A percentile compares a stretch with the other conserved stretches of the same genome.
phyloP scores from a whole-genome alignment of 2,329 filamentous ascomycete genomes.

The Curvularia eragrostidis region DNA sequence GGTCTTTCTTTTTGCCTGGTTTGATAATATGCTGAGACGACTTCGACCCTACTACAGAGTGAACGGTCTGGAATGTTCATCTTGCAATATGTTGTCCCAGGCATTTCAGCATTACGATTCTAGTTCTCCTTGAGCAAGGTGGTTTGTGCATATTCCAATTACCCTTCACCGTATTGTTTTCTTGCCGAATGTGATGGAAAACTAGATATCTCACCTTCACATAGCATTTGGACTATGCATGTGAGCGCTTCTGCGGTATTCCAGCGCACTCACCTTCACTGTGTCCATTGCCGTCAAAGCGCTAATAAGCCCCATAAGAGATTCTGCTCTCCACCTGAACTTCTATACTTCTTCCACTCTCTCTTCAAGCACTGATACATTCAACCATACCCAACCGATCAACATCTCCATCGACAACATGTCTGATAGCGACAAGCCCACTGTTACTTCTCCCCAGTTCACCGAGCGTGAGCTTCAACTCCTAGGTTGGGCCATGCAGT shows the following conservation, averaged over 20 bases:
- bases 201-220: slow-evolving; percentile 8
- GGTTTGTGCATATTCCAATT: not conserved
- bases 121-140: not conserved
- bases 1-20: not conserved
- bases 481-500: slow-evolving; percentile 48
- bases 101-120: not conserved
- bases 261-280: slow-evolving; percentile 24
- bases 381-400: slow-evolving; percentile 1
- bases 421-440: slow-evolving; percentile 34
- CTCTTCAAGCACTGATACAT: not conserved
- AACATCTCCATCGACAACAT: slow-evolving; percentile 27
- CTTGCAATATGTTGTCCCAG: not conserved
- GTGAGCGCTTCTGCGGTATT: not conserved
- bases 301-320: slow-evolving; percentile 9
- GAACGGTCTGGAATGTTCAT: not conserved
- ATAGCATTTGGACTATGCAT: not conserved
- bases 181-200: not conserved
- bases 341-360: slow-evolving; percentile 4
- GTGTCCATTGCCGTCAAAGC: slow-evolving; percentile 1
- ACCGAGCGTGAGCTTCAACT: slow-evolving; percentile 47
- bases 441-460: slow-evolving; percentile 30
- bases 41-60: not conserved
- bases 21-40: not conserved
- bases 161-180: not conserved
- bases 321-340: not conserved